Base-by-base conservation (phyloP, 2,329 filamentous ascomycete genomes). In the Alternaria brassicicola region DNA sequence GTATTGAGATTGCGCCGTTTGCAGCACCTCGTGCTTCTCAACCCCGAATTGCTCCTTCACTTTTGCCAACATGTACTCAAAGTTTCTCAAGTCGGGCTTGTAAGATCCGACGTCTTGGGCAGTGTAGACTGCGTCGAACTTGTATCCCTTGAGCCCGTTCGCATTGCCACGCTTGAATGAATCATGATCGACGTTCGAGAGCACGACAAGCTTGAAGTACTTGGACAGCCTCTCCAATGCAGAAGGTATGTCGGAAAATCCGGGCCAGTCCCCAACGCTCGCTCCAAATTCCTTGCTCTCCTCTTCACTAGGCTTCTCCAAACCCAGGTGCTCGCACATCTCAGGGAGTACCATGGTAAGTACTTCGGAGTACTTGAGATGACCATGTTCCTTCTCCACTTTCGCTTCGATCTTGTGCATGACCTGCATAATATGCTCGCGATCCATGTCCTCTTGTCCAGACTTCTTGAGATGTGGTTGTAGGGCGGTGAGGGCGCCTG, bases 81-180 rank as follows among this genome's bases (percentile, higher is more conserved):
- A 93, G 67, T 91, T 92, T 26, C 73, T 72, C 35, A 77, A 71
- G 60, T 84, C 78, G 0, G 90, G 90, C 78, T 93, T 93, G 74
- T 92, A 93, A 6, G 80, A 82, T 1, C 90, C 89, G 52, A 92
- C 86, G 42, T 89, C 85, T 75, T 92, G 81, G 2, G 90, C 90
- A 2, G 89, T 91, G 74, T 89, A 86, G 23, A 90, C 79, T 12
- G 83, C 82, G 66, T 90, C 88, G 67, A 92, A 88, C 12, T 79
- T 65, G 23, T 85, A 80, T 0, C 82, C 83, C 17, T 78, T 71
- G 12, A 91, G 76, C 25, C 83, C 81, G 0, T 83, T 80, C 1
- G 76, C 69, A 13, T 82, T 78, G 2, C 83, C 83, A 21, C 74
- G 75, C 0, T 75, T 66, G 64, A 88, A 88, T 0, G 83, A 85